phyloP scores from a whole-genome alignment of 2,329 filamentous ascomycete genomes.

The Microcyclospora tardicrescens region DNA sequence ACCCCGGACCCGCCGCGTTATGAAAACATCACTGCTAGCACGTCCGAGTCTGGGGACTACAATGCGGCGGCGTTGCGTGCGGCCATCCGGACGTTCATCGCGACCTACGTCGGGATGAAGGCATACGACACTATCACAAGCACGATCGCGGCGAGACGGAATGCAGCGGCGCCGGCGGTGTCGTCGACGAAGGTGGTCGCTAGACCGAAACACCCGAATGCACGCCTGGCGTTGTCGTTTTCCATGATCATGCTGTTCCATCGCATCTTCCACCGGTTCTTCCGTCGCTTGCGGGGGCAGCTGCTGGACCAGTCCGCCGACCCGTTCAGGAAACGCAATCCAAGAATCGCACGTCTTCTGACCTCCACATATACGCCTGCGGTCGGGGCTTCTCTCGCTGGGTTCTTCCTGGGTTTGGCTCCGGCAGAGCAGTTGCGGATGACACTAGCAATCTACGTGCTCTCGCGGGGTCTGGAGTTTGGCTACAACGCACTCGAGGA shows the following conservation, averaged over 20 bases:
- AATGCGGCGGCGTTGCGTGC: constrained; percentile 36
- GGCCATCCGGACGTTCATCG: constrained; percentile 32
- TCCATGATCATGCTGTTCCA: constrained; percentile 81
- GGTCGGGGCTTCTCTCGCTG: constrained; percentile 78
- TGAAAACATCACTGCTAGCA: constrained; percentile 31
- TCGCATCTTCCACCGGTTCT: constrained; percentile 79
- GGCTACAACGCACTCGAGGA: constrained; percentile 72
- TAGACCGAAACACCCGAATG: constrained; percentile 36
- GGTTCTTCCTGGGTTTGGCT: constrained; percentile 68
- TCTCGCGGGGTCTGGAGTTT: constrained; percentile 74
- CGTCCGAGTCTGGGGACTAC: constrained; percentile 26
- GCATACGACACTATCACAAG: constrained; percentile 31
- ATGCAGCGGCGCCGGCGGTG: constrained; percentile 2
- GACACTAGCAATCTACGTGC: constrained; percentile 67
- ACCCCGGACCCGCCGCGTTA: constrained; percentile 38
- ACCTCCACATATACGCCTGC: constrained; percentile 78
- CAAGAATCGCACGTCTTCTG: constrained; percentile 57
- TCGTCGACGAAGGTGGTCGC: constrained; percentile 1
- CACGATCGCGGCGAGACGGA: constrained; percentile 23
- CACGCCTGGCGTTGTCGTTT: constrained; percentile 69
- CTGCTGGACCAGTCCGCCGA: constrained; percentile 64
- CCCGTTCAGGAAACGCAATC: constrained; percentile 73
- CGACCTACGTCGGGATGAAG: constrained; percentile 32
- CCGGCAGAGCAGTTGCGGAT: constrained; percentile 58
- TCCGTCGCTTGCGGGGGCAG: constrained; percentile 63